Evolutionary conservation across 257 asterid genomes (phyloP), one percentile per base, ranked within the genome.

Genomic region (Solanum etuberosum): DNA sequence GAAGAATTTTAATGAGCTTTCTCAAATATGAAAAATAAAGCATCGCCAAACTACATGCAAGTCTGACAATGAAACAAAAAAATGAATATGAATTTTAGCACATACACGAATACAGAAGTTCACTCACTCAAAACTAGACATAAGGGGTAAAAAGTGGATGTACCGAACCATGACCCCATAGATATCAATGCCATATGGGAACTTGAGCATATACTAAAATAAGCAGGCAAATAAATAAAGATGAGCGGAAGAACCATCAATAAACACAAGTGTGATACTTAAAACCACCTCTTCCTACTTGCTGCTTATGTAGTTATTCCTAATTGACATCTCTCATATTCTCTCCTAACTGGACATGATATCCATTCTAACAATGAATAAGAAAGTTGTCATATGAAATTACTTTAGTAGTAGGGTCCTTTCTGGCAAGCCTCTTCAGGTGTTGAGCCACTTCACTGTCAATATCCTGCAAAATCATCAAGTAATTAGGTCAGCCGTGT

Each of bases 321-420:
- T 43, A 78, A 43, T 78, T 78, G 27, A 27, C 38, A 77, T 14
- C 35, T 77, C 34, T 23, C 82, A 76, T 71, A 86, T 20, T 31
- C 31, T 31, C 31, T 73, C 70, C 16, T 23, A 34, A 43, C 65
- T 15, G 38, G 31, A 35, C 40, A 73, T 38, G 34, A 40, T 38
- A 23, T 76, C 34, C 85, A 48, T 31, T 81, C 18, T 32, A 46
- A 48, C 20, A 81, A 81, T 18, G 42, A 81, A 20, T 48, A 81
- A 48, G 54, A 74, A 74, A 74, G 31, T 68, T 31, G 21, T 11
- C 8, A 11, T 27, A 65, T 21, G 68, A 42, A 76, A 78, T 71
- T 90, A 97, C 99, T 97, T 97, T 97, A 77, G 99, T 97, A 83
- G 93, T 96, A 35, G 98, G 95, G 89, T 97, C 99, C 92, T 96